Evolutionary conservation across 345 rosid species (phyloP), one percentile per base, ranked within the genome.

Genomic region (Eucalyptus lansdowneana): DNA sequence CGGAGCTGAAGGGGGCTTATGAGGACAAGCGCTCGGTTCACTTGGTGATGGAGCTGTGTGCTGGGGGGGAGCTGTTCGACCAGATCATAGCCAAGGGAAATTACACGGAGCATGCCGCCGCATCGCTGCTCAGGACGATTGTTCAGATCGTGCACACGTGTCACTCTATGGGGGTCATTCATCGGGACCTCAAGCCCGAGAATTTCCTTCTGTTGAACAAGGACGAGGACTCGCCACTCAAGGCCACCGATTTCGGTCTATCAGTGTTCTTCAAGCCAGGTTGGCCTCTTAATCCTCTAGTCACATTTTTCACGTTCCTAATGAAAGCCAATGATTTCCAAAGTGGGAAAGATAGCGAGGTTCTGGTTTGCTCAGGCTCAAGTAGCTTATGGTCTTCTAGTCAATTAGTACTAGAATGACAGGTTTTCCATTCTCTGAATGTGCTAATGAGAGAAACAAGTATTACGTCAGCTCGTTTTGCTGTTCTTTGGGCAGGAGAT

Each of bases 11-110:
- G 89, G 98, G 96, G 29, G 98, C 96, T 4, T 94, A 93, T 19
- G 97, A 95, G 92, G 97, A 96, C 67, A 95, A 95, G 88, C 96
- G 92, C 53, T 93, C 96, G 7, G 97, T 96, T 25, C 97, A 94
- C 92, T 90, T 96, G 94, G 96, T 96, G 87, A 94, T 96, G 98
- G 98, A 96, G 94, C 90, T 96, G 87, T 96, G 98, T 6, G 96
- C 96, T 2, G 96, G 98, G 11, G 96, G 97, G 31, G 98, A 95
- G 92, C 94, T 96, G 80, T 96, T 96, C 29, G 97, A 96, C 89
- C 91, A 94, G 65, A 95, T 94, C 53, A 95, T 95, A 10, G 93
- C 97, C 19, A 93, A 95, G 89, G 95, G 98, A 34, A 97, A 95
- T 91, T 96, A 95, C 88, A 94, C 96, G 0, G 97, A 96, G 90